Evolutionary conservation across 225 moss, liverwort and hornwort species (phyloP).

Genomic region (Sphagnum tenellum): DNA sequence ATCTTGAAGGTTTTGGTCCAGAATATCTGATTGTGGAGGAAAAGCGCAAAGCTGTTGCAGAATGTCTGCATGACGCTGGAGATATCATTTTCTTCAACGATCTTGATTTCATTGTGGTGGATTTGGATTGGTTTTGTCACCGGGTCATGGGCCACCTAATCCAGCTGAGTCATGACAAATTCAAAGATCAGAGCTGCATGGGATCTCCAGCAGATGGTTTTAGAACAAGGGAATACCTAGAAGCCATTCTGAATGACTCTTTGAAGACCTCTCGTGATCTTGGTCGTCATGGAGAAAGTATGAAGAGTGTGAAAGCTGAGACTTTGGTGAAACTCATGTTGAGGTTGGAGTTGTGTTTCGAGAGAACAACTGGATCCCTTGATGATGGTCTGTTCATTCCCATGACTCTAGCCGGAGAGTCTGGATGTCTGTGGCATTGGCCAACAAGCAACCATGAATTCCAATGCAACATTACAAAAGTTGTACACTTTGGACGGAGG

Average conservation of each 20-base stretch:
- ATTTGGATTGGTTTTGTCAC: constrained; percentile 2
- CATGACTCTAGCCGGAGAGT: background rate
- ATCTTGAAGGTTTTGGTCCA: no score
- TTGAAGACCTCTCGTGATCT: background rate
- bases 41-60: background rate
- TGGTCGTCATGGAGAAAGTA: background rate
- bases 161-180: background rate
- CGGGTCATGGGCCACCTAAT: constrained; percentile 1
- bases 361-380: background rate
- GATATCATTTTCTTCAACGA: constrained; percentile 6
- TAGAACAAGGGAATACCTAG: background rate
- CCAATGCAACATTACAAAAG: background rate
- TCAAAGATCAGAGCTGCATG: background rate
- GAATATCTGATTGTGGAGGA: no score
- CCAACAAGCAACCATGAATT: no score
- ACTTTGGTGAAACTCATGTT: constrained; percentile 1
- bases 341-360: background rate
- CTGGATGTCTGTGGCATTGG: background rate
- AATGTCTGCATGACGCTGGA: background rate
- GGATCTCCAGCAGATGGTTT: background rate
- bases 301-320: background rate
- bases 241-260: background rate
- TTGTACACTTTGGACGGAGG: background rate
- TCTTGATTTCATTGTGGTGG: constrained; percentile 1
- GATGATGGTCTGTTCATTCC: background rate